Percentiles rank a stretch among this genome's conserved stretches.
Evolutionary conservation across 345 rosid species (phyloP).

Genomic region (Adansonia digitata): DNA sequence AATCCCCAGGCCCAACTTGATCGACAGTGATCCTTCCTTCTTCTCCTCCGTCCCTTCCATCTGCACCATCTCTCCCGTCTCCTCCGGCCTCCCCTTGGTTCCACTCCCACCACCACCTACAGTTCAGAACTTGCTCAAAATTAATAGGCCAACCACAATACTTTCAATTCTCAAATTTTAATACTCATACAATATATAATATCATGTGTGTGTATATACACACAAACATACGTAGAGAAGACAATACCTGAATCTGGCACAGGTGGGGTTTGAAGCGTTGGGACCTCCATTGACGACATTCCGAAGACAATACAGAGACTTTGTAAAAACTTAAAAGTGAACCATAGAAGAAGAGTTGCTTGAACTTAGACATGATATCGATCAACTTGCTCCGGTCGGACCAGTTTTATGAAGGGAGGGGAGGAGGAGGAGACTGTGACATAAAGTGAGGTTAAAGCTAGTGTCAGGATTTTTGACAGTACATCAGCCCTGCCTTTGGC

Average conservation of each 20-base stretch:
- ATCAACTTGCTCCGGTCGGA: background rate
- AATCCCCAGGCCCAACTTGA: conserved; percentile 27
- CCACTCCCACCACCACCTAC: conserved; percentile 1
- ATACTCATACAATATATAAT: background rate
- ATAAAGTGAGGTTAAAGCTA: conserved; percentile 16
- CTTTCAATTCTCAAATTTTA: background rate
- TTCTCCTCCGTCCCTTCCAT: conserved; percentile 13
- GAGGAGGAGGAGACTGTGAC: background rate
- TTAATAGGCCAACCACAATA: background rate
- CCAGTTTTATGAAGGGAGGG: background rate
- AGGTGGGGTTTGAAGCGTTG: background rate
- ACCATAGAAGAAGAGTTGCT: background rate
- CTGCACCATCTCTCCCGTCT: conserved; percentile 8
- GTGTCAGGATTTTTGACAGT: conserved; percentile 29
- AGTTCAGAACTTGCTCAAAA: background rate
- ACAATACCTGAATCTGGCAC: background rate
- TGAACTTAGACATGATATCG: background rate
- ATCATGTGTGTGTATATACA: too few species aligned
- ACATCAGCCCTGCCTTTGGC: conserved; percentile 21
- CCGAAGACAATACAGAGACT: background rate
- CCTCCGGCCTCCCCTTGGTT: background rate
- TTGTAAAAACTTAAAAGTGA: background rate
- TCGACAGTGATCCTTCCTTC: conserved; percentile 17
- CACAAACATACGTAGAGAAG: background rate
- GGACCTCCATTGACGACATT: conserved; percentile 9